Evolutionary conservation across 108 stramenopile genomes (phyloP), one percentile per base, ranked within the genome.

Genomic region (Tribonema minus): DNA sequence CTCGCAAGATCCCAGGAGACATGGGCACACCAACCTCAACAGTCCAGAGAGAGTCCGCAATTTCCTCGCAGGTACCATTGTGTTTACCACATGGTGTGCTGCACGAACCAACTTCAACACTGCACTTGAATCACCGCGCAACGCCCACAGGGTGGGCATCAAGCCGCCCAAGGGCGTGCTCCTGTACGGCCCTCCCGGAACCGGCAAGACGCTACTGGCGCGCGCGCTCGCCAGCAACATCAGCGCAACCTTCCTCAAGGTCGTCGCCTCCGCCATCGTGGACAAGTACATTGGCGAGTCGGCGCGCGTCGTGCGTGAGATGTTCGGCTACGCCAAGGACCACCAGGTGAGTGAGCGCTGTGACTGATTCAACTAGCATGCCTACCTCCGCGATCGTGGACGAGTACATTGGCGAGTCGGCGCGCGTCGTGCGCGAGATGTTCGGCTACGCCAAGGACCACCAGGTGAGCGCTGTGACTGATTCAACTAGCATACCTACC

Each of bases 361-460:
- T 46, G 46, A 15, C 15, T 23, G 7, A 46, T 1, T 46, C 0
- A 46, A 15, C n/a, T n/a, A n/a, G n/a, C n/a, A n/a, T n/a, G n/a
- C n/a, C n/a, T n/a, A n/a, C n/a, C n/a, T n/a, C n/a, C n/a, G n/a
- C n/a, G n/a, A n/a, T n/a, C n/a, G n/a, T n/a, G n/a, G n/a, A n/a
- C n/a, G n/a, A n/a, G n/a, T 98, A 98, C 90, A 97, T 98, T 78
- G 97, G 97, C 59, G 97, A 98, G 88, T 92, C 92, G 28, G 96
- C 97, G 4, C 93, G 96, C 67, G 92, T 98, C 38, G 94, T 98
- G 77, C 93, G 96, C 40, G 96, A 98, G 89, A 97, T 98, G 96
- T 98, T 98, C 87, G 94, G 94, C 25, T 97, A 94, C 86, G 97
- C 97, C 5, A 81, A 90, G 58, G 95, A 95, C 78, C 94, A 96